Evolutionary conservation across 164 flowering plant genomes (phyloP), one percentile per base, ranked within the genome.

Genomic region (Paratinospora sagittata): DNA sequence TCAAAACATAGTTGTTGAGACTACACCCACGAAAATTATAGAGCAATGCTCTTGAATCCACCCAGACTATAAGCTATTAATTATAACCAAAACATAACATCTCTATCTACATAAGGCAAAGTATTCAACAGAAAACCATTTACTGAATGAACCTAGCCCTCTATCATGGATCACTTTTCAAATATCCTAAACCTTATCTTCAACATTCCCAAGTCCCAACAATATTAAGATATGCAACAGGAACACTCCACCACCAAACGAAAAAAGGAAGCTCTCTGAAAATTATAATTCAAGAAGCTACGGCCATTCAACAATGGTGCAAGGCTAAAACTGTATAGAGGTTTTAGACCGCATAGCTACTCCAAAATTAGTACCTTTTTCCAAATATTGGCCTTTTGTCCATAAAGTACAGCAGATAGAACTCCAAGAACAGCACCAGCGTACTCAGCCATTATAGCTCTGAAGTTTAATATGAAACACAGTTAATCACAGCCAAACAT

Each of bases 361-460:
- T 17, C 60, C 60, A 52, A 41, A 27, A 67, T 39, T 39, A 43
- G 2, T 74, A 91, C 98, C 96, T 95, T 95, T 79, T 89, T 95
- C 97, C 94, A 92, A 3, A 89, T 66, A 75, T 81, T 80, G 65
- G 86, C 88, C 74, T 78, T 85, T 63, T 89, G 75, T 16, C 99
- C 96, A 85, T 89, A 90, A 36, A 95, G 76, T 34, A 85, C 87
- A 43, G 85, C 97, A 69, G 99, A 92, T 60, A 95, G 71, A 49
- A 95, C 98, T 79, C 99, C 99, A 78, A 95, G 99, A 72, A 91
- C 86, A 73, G 99, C 98, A 81, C 99, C 99, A 62, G 98, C 88
- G 81, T 95, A 95, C 84, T 95, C 98, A 12, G 87, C 91, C 87
- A 92, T 57, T 77, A 92, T 82, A 69, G 93, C 90, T 82, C 99